Evolutionary conservation across 768 basidiomycete genomes (phyloP), one percentile per base, ranked within the genome.

Genomic region (Hericium erinaceus): DNA sequence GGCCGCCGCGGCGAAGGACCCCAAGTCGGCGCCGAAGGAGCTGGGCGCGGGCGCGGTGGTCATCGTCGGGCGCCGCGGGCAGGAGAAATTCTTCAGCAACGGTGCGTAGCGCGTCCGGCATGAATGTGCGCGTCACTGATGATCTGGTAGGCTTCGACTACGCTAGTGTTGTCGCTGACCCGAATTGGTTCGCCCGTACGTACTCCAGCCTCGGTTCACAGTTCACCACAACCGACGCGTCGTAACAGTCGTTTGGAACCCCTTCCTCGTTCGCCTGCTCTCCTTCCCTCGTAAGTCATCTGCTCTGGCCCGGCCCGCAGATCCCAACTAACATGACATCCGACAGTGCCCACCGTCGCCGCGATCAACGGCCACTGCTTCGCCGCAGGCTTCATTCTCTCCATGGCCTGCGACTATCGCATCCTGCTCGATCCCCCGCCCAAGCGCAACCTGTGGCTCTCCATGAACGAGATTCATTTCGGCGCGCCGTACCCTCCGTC

Each of bases 381-480:
- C 70, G 95, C 92, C 4, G 94, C 79, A 11, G 92, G 83, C 13
- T 81, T 91, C 66, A 83, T 91, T 69, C 72, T 95, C 13, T 79
- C 92, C 2, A 70, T 97, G 52, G 80, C 78, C 3, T 95, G 91
- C 68, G 93, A 97, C 70, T 94, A 90, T 72, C 82, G 93, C 41
- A 78, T 95, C 56, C 93, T 95, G 85, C 89, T 83, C 13, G 92
- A 87, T 15, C 84, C 75, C 16, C 18, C 41, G 41, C 41, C 41
- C 64, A 80, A 78, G 63, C 84, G 84, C 33, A 83, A 85, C 65
- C 85, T 87, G 1, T 94, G 92, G 87, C 71, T 90, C 54, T 90
- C 85, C 68, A 95, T 97, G 93, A 98, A 95, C 66, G 94, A 95
- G 75, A 87, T 61, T 13, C 84, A 87, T 66, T 93, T 95, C 64